Conservation (phyloP, 345 rosid genomes). For the Salix suchowensis region DNA sequence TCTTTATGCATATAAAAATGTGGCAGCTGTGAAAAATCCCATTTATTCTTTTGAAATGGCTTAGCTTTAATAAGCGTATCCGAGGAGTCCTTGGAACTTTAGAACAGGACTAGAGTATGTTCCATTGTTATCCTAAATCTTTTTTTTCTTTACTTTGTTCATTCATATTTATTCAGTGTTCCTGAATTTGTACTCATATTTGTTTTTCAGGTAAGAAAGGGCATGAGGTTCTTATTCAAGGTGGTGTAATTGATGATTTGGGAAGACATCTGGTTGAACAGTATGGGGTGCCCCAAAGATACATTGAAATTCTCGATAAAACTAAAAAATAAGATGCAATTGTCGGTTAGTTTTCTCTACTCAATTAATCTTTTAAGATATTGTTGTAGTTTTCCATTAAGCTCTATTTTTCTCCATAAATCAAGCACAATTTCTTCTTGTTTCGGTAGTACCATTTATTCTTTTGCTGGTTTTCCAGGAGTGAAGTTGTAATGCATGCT, state of each 20-base stretch:
- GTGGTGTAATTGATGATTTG: conserved; percentile 82
- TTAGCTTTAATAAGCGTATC: too few species aligned
- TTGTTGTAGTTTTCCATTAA: too few species aligned
- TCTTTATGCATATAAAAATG: too few species aligned
- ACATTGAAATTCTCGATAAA: conserved; percentile 87
- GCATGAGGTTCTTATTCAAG: conserved; percentile 80
- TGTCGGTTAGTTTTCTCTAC: conserved; percentile 6
- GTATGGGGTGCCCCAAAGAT: conserved; percentile 78
- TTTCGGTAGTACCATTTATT: too few species aligned
- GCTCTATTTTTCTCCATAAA: too few species aligned
- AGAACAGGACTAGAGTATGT: too few species aligned
- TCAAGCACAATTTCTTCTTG: too few species aligned
- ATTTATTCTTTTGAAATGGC: too few species aligned
- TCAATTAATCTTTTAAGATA: background rate
- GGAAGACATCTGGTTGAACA: conserved; percentile 81
- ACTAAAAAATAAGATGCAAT: conserved; percentile 56
- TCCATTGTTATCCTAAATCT: background rate
- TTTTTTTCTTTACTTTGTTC: background rate
- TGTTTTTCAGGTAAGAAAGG: conserved; percentile 82
- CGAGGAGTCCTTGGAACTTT: too few species aligned
- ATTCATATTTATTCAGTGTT: background rate
- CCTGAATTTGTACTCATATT: background rate
- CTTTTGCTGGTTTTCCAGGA: too few species aligned
- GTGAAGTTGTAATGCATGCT: too few species aligned
- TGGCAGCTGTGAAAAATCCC: too few species aligned